Evolutionary conservation across 2,329 filamentous ascomycete genomes (phyloP), one percentile per base, ranked within the genome.

Genomic region (Ilyonectria sp.): DNA sequence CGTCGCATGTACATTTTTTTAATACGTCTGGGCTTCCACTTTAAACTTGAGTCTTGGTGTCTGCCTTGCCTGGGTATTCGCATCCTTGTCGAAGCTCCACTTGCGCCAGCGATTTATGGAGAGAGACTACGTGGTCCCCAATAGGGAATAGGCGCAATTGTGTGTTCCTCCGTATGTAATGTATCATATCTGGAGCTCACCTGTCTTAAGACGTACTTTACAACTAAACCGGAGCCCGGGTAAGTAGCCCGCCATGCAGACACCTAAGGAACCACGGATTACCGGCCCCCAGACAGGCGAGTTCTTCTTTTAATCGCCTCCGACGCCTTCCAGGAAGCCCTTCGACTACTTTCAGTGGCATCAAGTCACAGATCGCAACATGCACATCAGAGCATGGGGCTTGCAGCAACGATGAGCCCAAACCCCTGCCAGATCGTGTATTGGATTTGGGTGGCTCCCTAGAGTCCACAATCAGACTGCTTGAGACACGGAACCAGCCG

Each of bases 311-410:
- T 53, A 31, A 63, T 63, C 10, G 52, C 23, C 44, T 57, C 35
- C 6, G 60, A 63, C 23, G 60, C 21, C 23, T 43, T 46, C 10
- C 31, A 49, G 21, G 60, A 63, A 47, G 43, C 60, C 21, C 26
- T 52, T 9, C 33, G n/a, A 13, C 8, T 57, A 17, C 6, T 63
- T 15, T 23, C 33, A 8, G 6, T 21, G 15, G 44, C 21, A 10
- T n/a, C n/a, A n/a, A n/a, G n/a, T n/a, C n/a, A n/a, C n/a, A n/a
- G n/a, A n/a, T n/a, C n/a, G n/a, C n/a, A n/a, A n/a, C n/a, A n/a
- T 68, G 66, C 17, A 62, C 66, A 6, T 47, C 63, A 3, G 53
- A 62, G 15, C 66, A 68, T 13, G 40, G 62, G 21, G 46, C 56
- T n/a, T 68, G 66, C 31, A 17, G 23, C 23, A 69, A 54, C 13